These are phyloP conservation scores for Cryphonectria radicalis DNA, from an alignment of 2,329 filamentous ascomycete species.

Conservation along the genomic window DNA sequence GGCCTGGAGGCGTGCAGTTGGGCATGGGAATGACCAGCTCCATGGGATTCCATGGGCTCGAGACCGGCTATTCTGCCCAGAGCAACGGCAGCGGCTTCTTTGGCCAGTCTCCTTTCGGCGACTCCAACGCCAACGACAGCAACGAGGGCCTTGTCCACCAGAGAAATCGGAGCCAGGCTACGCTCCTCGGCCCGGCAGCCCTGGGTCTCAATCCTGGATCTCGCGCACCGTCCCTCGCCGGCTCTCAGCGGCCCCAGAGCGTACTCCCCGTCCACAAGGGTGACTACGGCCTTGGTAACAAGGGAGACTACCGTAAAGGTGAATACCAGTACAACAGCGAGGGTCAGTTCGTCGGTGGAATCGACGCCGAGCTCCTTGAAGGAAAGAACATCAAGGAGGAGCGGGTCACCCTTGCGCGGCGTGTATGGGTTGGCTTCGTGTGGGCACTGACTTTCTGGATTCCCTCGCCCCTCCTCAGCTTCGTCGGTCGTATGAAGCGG, in stretches of 20 bases:
- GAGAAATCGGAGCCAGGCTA: constrained; percentile 60
- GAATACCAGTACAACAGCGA: constrained; percentile 72
- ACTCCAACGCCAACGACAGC: constrained; percentile 67
- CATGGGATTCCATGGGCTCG: constrained; percentile 60
- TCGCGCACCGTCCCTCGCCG: constrained; percentile 63
- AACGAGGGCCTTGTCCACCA: constrained; percentile 72
- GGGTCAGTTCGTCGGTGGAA: constrained; percentile 67
- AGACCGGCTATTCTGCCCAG: constrained; percentile 70
- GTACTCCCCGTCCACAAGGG: constrained; percentile 64
- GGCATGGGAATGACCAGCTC: constrained; percentile 38
- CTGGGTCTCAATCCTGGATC: constrained; percentile 33
- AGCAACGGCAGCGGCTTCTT: constrained; percentile 70
- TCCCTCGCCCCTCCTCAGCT: constrained; percentile 80
- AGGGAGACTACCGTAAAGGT: constrained; percentile 78
- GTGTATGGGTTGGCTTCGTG: constrained; percentile 79
- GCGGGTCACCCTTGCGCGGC: constrained; percentile 65
- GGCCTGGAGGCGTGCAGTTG: constrained; percentile 63
- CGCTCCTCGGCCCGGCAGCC: constrained; percentile 47
- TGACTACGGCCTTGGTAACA: constrained; percentile 86
- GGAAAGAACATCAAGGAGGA: constrained; percentile 77
- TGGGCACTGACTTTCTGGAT: constrained; percentile 95
- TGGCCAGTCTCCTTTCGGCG: constrained; percentile 58
- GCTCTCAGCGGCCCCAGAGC: constrained; percentile 43
- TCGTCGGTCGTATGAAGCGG: constrained; percentile 91
- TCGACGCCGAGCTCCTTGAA: constrained; percentile 79